Evolutionary conservation across 1,284 basidiomycete species (phyloP), one percentile per base, ranked within the genome.

Genomic region (Cutaneotrichosporon mucoides): DNA sequence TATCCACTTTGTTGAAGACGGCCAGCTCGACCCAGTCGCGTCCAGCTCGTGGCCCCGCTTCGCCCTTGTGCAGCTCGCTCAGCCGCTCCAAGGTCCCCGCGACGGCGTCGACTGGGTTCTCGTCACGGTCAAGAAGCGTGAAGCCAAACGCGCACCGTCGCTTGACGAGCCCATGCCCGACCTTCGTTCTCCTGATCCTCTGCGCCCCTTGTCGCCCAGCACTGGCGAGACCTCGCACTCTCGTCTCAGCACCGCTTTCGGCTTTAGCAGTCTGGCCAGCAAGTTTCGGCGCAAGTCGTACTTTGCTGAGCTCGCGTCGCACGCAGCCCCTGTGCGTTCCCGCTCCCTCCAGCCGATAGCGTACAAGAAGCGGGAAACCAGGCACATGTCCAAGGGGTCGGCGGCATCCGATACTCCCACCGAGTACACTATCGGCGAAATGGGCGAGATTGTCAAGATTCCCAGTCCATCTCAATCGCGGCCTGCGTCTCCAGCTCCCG

Each of bases 1-100:
- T 63, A 59, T 72, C 15, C 45, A 66, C 6, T 75, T 74, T 59
- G 66, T 70, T 13, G 68, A 73, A 38, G 73, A 76, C 50, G 71
- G 61, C 33, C 70, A 68, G 48, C 58, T 66, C 1, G 73, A 76
- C 53, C 44, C 61, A 4, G 37, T 60, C 1, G 61, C 62, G 3
- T 61, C 60, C 0, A 15, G 47, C 1, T 45, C 41, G 6, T 76
- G 73, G 74, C 73, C 74, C 1, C 54, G 64, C 12, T 74, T 73
- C 57, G 60, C 68, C 4, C 63, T 73, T 38, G 59, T 70, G 41
- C 66, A 68, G 49, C 65, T 75, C n/a, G 50, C 52, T 40, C 41
- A 43, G 44, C 60, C 56, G n/a, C 52, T 53, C 10, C 44, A 35
- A 6, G 49, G 47, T 6, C 41, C 15, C 4, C 44, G 45, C n/a